These are phyloP conservation scores for Microbotryum violaceum DNA, from an alignment of 1,284 basidiomycete species.

Conservation along the genomic window DNA sequence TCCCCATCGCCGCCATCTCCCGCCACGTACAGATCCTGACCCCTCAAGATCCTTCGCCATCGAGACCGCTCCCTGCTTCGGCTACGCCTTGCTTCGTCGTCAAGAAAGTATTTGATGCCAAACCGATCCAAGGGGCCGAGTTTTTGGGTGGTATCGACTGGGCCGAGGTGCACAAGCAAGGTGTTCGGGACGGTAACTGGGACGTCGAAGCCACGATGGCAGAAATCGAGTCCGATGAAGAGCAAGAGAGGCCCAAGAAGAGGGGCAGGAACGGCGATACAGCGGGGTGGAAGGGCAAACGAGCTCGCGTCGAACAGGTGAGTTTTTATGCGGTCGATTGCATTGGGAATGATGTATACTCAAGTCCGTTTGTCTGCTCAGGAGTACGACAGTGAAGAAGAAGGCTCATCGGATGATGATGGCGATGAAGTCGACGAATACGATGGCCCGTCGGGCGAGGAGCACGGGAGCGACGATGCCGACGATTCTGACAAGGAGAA, in stretches of 20 bases:
- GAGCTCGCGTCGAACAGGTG: no score
- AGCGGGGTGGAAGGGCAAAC: no score
- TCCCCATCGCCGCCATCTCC: slow-evolving; percentile 16
- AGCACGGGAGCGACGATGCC: background rate
- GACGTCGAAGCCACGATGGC: slow-evolving; percentile 23
- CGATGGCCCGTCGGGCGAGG: background rate
- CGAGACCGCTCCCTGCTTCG: background rate
- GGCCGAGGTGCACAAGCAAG: slow-evolving; percentile 18
- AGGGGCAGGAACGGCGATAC: background rate
- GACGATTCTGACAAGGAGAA: background rate
- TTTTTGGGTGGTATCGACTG: slow-evolving; percentile 33
- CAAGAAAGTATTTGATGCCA: slow-evolving; percentile 30
- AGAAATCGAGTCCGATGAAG: slow-evolving; percentile 7
- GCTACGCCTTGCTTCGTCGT: slow-evolving; percentile 20
- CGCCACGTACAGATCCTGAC: slow-evolving; percentile 15
- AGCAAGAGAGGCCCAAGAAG: slow-evolving; percentile 1
- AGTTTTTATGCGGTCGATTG: no score
- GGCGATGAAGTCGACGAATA: background rate
- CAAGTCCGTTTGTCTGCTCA: no score
- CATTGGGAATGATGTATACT: no score
- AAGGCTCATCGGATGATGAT: background rate
- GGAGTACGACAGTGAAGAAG: background rate
- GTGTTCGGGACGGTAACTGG: slow-evolving; percentile 22
- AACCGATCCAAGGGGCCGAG: slow-evolving; percentile 22
- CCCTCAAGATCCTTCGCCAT: background rate